Percentiles rank a stretch among this genome's conserved stretches.
Evolutionary conservation across 1,284 basidiomycete species (phyloP).

Genomic region (Stereum hirsutum): DNA sequence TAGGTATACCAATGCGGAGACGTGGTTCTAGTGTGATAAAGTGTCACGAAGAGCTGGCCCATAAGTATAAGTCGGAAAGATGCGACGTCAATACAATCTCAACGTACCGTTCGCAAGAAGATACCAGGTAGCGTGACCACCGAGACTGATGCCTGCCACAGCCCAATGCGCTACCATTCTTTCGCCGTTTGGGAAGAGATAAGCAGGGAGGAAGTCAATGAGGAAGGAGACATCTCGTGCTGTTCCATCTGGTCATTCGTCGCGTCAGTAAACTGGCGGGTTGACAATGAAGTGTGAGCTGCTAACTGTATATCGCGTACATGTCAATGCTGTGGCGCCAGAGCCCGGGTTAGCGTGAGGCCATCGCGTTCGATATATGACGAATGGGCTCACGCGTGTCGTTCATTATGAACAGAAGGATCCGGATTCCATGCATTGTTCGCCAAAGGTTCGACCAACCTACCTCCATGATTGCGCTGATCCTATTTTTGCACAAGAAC

Average conservation of each 20-base stretch:
- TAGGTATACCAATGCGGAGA: constrained; percentile 64
- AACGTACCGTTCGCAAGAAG: constrained; percentile 1
- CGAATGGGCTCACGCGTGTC: not conserved
- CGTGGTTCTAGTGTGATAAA: constrained; percentile 45
- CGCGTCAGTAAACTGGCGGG: not conserved
- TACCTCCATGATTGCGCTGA: constrained; percentile 2
- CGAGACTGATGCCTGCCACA: constrained; percentile 64
- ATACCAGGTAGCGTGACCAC: constrained; percentile 76
- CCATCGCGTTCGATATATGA: not conserved
- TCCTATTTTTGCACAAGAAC: not conserved
- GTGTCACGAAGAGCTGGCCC: not conserved
- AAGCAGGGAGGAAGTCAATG: constrained; percentile 73
- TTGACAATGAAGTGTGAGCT: not conserved
- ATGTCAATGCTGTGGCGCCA: not conserved
- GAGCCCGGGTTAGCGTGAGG: not conserved
- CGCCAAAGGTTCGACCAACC: not conserved
- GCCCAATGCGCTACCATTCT: constrained; percentile 60
- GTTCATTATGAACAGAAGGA: not conserved
- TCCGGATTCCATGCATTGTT: constrained; percentile 1
- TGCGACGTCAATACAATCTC: not conserved
- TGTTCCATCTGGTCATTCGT: constrained; percentile 56
- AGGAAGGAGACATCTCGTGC: constrained; percentile 72
- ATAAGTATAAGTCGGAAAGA: not conserved
- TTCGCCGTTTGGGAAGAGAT: constrained; percentile 69
- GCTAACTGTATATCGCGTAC: constrained; percentile 1